Conservation (phyloP, 768 basidiomycete species). For the Leucosporidium yakuticum region DNA sequence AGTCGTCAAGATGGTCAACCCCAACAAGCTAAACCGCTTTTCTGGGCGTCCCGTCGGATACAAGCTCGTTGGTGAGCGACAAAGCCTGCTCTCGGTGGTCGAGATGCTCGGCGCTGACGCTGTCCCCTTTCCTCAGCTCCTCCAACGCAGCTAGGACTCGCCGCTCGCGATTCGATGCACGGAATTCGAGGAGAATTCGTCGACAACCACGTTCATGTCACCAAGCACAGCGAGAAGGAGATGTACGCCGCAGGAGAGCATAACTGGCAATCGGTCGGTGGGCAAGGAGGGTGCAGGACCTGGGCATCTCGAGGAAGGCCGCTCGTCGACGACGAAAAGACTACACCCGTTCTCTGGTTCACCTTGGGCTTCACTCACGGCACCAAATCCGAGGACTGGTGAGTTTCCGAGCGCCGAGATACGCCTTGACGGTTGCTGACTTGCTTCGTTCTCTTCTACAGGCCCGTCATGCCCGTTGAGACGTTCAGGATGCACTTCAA, state of each 20-base stretch:
- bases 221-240: conserved; percentile 38
- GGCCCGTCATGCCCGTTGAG: conserved; percentile 6
- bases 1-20: conserved; percentile 36
- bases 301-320: conserved; percentile 1
- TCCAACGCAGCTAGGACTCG: conserved; percentile 38
- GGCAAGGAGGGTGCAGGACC: conserved; percentile 2
- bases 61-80: conserved; percentile 29
- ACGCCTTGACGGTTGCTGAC: neutral
- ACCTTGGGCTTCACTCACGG: conserved; percentile 8
- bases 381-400: neutral
- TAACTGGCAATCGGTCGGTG: conserved; percentile 11
- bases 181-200: conserved; percentile 37
- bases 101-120: neutral
- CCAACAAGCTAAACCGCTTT: conserved; percentile 35
- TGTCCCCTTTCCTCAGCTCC: conserved; percentile 7
- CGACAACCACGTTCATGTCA: conserved; percentile 37
- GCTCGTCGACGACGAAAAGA: neutral
- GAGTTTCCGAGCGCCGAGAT: neutral
- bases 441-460: neutral
- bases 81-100: neutral
- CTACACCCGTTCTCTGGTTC: neutral
- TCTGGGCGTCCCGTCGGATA: conserved; percentile 36
- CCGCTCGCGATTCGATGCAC: conserved; percentile 29
- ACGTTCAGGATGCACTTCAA: conserved; percentile 14
- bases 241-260: conserved; percentile 27